Evolutionary conservation across 768 basidiomycete genomes (phyloP).

Genomic region (Termitomyces sp.): DNA sequence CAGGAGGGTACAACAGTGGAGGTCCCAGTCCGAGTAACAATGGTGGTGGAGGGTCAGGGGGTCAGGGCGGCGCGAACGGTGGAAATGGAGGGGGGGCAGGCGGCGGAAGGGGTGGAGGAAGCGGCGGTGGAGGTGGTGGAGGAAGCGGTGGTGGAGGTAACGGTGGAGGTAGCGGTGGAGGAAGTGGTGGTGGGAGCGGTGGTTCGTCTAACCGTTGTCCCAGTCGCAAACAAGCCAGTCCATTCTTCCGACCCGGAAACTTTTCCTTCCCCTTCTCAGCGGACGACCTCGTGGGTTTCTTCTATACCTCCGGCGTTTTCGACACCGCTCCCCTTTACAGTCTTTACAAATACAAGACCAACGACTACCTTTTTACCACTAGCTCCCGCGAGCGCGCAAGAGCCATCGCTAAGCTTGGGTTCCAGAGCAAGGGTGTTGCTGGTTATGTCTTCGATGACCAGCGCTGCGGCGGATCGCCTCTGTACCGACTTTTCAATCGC

Average conservation of each 20-base stretch:
- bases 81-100: constrained; percentile 3
- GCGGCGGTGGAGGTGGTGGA: not conserved
- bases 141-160: not conserved
- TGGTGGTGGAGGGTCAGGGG: constrained; percentile 1
- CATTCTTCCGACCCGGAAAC: constrained; percentile 3
- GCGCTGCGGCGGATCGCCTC: constrained; percentile 7
- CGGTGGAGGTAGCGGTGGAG: not conserved
- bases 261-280: constrained; percentile 2
- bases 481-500: constrained; percentile 10
- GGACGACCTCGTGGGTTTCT: not conserved
- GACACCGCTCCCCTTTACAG: constrained; percentile 2
- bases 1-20: constrained; percentile 2
- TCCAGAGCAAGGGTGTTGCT: constrained; percentile 2
- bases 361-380: constrained; percentile 12
- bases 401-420: not conserved
- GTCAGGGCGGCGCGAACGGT: not conserved
- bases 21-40: not conserved
- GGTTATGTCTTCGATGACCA: constrained; percentile 5
- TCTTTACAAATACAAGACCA: constrained; percentile 2
- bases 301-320: not conserved
- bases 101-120: not conserved
- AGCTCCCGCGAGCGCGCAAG: constrained; percentile 1
- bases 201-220: constrained; percentile 1
- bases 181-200: not conserved
- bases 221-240: not conserved